Evolutionary conservation across 2,329 filamentous ascomycete species (phyloP).

Genomic region (Trichophyton rubrum): DNA sequence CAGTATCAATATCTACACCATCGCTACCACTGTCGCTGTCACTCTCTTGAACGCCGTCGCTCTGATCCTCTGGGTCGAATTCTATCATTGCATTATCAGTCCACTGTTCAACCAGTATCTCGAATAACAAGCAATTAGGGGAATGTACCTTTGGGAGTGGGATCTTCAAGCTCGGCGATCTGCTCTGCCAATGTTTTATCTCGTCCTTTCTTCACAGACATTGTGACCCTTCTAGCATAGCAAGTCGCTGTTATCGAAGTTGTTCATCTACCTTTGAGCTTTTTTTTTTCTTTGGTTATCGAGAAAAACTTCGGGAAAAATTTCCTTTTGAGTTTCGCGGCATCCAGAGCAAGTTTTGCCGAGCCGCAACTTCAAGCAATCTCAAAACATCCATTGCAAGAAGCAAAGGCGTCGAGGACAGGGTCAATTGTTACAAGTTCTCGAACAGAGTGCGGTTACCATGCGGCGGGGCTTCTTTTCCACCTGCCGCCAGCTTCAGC

Average conservation of each 20-base stretch:
- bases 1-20: constrained; percentile 37
- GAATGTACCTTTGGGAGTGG: constrained; percentile 46
- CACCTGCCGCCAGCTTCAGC: constrained; percentile 42
- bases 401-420: neutral
- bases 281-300: neutral
- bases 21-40: constrained; percentile 43
- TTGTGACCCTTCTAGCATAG: constrained; percentile 9
- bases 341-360: neutral
- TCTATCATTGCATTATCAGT: constrained; percentile 39
- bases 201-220: constrained; percentile 39
- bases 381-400: constrained; percentile 1
- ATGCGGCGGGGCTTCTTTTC: constrained; percentile 44
- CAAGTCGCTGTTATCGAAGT: neutral
- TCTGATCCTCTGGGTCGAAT: constrained; percentile 62
- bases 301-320: constrained; percentile 8
- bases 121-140: constrained; percentile 6
- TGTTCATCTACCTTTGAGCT: neutral
- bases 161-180: constrained; percentile 51
- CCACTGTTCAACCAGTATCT: neutral
- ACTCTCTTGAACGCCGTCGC: constrained; percentile 44
- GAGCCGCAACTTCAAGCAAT: neutral
- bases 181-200: constrained; percentile 45
- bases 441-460: neutral
- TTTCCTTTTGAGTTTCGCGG: constrained; percentile 2
- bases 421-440: neutral